Percentiles rank a stretch among this genome's conserved stretches.
phyloP scores from a whole-genome alignment of 2,329 filamentous ascomycete species.

The Pseudocercospora fuligena region DNA sequence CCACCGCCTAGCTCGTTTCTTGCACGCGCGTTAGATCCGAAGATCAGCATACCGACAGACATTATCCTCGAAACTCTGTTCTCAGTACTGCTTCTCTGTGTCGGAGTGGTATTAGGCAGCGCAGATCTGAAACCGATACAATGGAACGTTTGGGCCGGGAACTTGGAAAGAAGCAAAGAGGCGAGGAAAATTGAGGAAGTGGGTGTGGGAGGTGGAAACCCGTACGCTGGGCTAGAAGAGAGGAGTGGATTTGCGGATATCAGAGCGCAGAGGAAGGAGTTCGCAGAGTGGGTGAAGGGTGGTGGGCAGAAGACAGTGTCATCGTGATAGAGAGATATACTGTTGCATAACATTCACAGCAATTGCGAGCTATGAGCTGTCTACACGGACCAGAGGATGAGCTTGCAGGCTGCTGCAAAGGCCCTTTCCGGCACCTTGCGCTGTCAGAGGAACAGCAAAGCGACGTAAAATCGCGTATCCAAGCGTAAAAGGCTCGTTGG shows the following conservation, averaged over 20 bases:
- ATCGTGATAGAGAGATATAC: background rate
- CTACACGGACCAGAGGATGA: background rate
- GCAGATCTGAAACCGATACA: constrained; percentile 82
- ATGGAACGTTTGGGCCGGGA: constrained; percentile 80
- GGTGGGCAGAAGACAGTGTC: constrained; percentile 21
- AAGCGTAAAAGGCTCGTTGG: background rate
- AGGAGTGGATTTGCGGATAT: constrained; percentile 87
- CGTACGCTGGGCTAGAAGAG: constrained; percentile 78
- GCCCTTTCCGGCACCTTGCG: background rate
- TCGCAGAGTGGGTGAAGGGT: constrained; percentile 71
- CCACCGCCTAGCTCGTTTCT: constrained; percentile 37
- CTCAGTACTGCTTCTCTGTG: constrained; percentile 77
- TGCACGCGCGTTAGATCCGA: constrained; percentile 42
- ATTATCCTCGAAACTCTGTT: constrained; percentile 85
- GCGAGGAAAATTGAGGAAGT: constrained; percentile 61
- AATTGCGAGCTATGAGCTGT: background rate
- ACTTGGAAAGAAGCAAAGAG: constrained; percentile 73
- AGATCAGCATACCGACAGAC: constrained; percentile 71
- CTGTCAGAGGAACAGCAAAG: background rate
- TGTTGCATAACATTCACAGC: no score
- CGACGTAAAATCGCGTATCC: background rate
- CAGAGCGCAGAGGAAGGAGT: constrained; percentile 74
- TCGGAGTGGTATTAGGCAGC: constrained; percentile 80
- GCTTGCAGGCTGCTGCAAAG: no score
- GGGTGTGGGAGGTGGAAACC: constrained; percentile 77